Evolutionary conservation across 495 filamentous ascomycete genomes (phyloP), one percentile per base, ranked within the genome.

Genomic region (Lindgomyces ingoldianus): DNA sequence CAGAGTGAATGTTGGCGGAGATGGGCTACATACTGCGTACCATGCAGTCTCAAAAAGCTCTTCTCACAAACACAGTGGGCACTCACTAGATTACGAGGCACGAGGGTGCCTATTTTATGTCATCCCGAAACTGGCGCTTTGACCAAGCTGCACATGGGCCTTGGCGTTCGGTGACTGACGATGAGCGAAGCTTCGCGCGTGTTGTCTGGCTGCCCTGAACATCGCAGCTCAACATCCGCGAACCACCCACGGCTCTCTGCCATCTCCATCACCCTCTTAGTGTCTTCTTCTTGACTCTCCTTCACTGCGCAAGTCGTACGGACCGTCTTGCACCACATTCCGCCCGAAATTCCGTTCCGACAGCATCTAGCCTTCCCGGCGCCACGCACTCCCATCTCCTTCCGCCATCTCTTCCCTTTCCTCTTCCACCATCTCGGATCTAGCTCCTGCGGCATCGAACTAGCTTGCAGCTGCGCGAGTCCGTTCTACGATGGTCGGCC

Each of bases 401-500:
- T 70, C 68, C 63, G 67, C 57, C 53, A 46, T 2, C 58, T 67
- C 58, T 59, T 44, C 24, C 36, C 25, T 16, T 54, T 24, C 58
- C 30, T 46, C 57, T 29, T 14, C 52, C 53, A 19, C 51, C 62
- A 61, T 65, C 61, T 48, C 54, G 24, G 45, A 19, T 36, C 21
- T 33, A 18, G 36, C 14, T 26, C 19, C 57, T 27, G 4, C 44
- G 4, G 25, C 29, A 54, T 50, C 26, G 33, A 46, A 14, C n/a
- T 25, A 44, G 30, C 6, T 24, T 21, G 24, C 21, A n/a, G 10
- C 2, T 36, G 33, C 30, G 3, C 41, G 27, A 64, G 44, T 47
- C 41, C 25, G 33, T 42, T 30, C 25, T 26, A 60, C 51, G 24
- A 99, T 99, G 94, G 90, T 93, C 74, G 92, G 89, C 74, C 82